Base-by-base conservation (phyloP, 352 stramenopile species). In the Phytopythium oedochilum region DNA sequence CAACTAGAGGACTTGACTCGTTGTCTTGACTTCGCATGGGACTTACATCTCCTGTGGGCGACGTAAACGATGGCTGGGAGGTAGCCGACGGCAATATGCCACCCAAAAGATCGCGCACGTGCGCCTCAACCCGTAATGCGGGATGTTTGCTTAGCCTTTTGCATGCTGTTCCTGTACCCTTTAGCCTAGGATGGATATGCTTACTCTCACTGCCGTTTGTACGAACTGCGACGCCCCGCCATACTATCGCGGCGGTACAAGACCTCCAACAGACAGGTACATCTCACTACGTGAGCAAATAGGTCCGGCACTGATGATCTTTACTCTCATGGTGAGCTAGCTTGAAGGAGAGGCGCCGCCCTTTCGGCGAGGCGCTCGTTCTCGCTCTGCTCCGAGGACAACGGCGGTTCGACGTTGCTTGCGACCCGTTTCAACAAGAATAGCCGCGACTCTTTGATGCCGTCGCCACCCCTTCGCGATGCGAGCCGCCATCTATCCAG, bases 1-100 rank as follows among this genome's bases (percentile, higher is more conserved):
- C 84, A 96, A 90, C 73, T 96, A 92, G 74, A 66, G 42, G 28
- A 22, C 12, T 22, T 20, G 14, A 5, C 15, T n/a, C 23, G 15
- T 20, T 7, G 42, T 5, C 23, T 48, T 22, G 15, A 26, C 42
- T 29, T 25, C 14, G 42, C 42, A 22, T 48, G 42, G 15, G 42
- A 17, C 17, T 14, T 5, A 31, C 2, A 22, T 12, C 29, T 23
- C 15, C 14, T 22, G 12, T 22, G 5, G 40, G 22, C 40, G 9
- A 15, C 14, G 14, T 48, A 29, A n/a, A 25, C 42, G 22, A 25
- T 25, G 17, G 9, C 23, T 48, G 42, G 42, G 23, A 12, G 7
- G 25, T 31, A 48, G 42, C 23, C 23, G 42, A 48, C 15, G 42
- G 25, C 25, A 8, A 32, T 5, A 12, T 32, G 42, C 42, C 22